phyloP scores from a whole-genome alignment of 805 yeast genomes.

The Cyberlindnera maritima region DNA sequence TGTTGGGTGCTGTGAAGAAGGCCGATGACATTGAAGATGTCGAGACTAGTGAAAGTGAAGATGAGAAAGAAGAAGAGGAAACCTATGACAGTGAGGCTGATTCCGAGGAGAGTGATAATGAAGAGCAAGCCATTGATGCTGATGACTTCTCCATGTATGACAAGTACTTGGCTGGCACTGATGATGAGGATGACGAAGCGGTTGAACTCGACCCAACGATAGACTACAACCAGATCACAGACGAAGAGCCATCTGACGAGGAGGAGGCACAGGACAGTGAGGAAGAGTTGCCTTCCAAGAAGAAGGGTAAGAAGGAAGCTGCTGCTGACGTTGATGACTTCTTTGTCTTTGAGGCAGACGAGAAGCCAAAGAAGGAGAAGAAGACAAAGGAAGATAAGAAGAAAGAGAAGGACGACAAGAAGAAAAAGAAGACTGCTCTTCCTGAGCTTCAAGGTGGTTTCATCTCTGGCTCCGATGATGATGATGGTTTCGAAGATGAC shows the following conservation, averaged over 20 bases:
- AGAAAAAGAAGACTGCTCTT: conserved; percentile 40
- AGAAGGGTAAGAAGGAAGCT: conserved; percentile 19
- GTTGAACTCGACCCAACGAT: conserved; percentile 27
- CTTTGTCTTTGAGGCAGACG: conserved; percentile 28
- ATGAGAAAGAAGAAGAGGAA: conserved; percentile 23
- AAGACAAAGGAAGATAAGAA: conserved; percentile 25
- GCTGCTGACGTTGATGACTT: conserved; percentile 35
- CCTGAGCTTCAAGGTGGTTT: conserved; percentile 82
- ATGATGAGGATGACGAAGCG: conserved; percentile 43
- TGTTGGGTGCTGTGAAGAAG: conserved; percentile 30
- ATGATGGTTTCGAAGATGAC: conserved; percentile 60
- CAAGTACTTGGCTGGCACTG: conserved; percentile 36
- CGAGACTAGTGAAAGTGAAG: conserved; percentile 18
- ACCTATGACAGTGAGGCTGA: conserved; percentile 21
- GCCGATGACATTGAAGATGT: conserved; percentile 18
- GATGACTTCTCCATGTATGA: conserved; percentile 34
- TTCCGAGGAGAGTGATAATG: conserved; percentile 20
- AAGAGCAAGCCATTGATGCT: conserved; percentile 22
- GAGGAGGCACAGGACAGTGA: conserved; percentile 5
- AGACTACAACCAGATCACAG: conserved; percentile 57
- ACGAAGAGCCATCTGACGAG: conserved; percentile 52
- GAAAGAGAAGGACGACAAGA: conserved; percentile 34
- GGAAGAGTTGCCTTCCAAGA: conserved; percentile 5
- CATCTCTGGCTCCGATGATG: conserved; percentile 74
- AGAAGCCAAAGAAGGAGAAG: conserved; percentile 36